Base-by-base conservation (phyloP, 306 rosid genomes). In the Elaeagnus macrophylla region DNA sequence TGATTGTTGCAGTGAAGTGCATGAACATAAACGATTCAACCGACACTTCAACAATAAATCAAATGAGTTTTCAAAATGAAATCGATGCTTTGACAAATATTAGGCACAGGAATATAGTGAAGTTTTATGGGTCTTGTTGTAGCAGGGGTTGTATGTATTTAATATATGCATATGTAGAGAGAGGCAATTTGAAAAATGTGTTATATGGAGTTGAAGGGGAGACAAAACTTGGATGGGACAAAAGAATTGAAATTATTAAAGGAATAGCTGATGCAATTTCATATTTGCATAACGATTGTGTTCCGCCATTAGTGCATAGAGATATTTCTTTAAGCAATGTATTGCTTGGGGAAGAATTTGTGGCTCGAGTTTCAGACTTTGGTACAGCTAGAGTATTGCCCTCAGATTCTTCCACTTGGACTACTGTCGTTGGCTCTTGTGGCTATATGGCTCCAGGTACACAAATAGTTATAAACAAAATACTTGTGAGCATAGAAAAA, bases 371-470 rank as follows among this genome's bases (percentile, higher is more conserved):
- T 12, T 77, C 82, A 12, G 89, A 85, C 58, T 81, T 85, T 51
- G 94, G 89, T 53, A 77, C 69, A 0, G 83, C 94, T 45, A 84
- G 67, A 64, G 48, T 76, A 39, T 51, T 81, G 41, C 67, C 50
- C 38, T 39, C 74, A 1, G 62, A 74, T 65, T 32, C 73, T 11
- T 72, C 77, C 17, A 74, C 62, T 38, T 84, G 94, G 86, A 72
- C 89, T 41, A 52, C 67, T 6, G 50, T 78, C 46, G 88, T 79
- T n/a, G 83, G 94, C 17, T 74, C 94, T 20, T 81, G 64, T 15
- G 94, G 88, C 53, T 84, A 81, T 79, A 78, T 84, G 81, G 94
- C 94, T 54, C 85, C 83, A 64, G 83, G 94, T 79, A 78, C 12
- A n/a, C 38, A 11, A 9, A n/a, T n/a, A n/a, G n/a, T n/a, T n/a